phyloP scores from a whole-genome alignment of 257 asterid species.

The Solanum lignicaule region DNA sequence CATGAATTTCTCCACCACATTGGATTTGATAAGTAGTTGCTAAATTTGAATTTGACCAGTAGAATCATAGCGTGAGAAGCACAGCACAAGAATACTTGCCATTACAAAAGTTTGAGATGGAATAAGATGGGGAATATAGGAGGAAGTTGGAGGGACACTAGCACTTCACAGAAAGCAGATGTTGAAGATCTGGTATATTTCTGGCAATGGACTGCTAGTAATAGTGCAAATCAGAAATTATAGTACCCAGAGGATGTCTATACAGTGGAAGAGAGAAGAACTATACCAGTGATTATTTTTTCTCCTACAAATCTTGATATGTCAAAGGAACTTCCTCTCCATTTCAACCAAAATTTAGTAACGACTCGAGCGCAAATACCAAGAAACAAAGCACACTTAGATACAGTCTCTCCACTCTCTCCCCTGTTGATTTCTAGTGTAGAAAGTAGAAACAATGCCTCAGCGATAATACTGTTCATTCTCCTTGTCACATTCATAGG shows the following conservation, averaged over 20 bases:
- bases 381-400: background rate
- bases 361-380: background rate
- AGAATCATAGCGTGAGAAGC: background rate
- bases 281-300: background rate
- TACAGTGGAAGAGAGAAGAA: background rate
- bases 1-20: background rate
- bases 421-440: background rate
- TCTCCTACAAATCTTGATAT: background rate
- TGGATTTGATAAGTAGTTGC: background rate
- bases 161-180: background rate
- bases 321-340: background rate
- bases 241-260: background rate
- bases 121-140: background rate
- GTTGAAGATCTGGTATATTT: background rate
- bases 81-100: background rate
- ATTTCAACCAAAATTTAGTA: background rate
- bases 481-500: background rate
- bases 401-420: background rate
- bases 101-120: background rate
- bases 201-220: background rate
- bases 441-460: background rate
- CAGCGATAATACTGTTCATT: background rate
- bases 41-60: background rate
- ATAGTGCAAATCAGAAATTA: background rate
- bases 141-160: background rate